Evolutionary conservation across 805 yeast genomes (phyloP).

Genomic region (Kodamaea restingae): DNA sequence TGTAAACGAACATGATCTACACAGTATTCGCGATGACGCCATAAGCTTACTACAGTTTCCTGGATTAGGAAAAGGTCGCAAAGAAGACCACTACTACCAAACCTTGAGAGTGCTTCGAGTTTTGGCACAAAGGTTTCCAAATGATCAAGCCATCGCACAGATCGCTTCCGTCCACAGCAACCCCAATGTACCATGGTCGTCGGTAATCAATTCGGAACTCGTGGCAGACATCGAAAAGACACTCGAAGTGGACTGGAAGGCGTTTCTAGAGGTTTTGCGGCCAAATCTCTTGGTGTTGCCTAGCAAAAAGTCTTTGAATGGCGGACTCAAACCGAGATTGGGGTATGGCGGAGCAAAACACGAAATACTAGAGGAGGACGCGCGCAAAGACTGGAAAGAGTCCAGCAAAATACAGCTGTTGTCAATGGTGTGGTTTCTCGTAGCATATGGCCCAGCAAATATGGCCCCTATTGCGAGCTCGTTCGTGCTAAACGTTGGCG

Average conservation of each 20-base stretch:
- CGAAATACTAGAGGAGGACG: constrained; percentile 21
- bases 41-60: neutral
- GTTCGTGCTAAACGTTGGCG: constrained; percentile 31
- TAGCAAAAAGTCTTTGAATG: constrained; percentile 4
- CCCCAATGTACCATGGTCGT: constrained; percentile 30
- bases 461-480: constrained; percentile 28
- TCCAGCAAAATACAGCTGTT: constrained; percentile 20
- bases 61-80: neutral
- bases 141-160: neutral
- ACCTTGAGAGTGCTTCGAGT: neutral
- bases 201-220: constrained; percentile 7
- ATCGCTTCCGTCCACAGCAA: constrained; percentile 17
- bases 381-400: constrained; percentile 25
- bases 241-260: constrained; percentile 1
- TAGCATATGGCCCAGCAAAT: constrained; percentile 11
- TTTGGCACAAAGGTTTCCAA: neutral
- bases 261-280: constrained; percentile 1
- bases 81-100: neutral
- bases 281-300: constrained; percentile 8
- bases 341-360: constrained; percentile 19
- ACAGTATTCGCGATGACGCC: neutral
- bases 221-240: neutral
- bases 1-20: neutral
- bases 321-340: constrained; percentile 18
- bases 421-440: constrained; percentile 25